Conservation (phyloP, 2,329 filamentous ascomycete genomes). For the Ophiostoma ulmi region DNA sequence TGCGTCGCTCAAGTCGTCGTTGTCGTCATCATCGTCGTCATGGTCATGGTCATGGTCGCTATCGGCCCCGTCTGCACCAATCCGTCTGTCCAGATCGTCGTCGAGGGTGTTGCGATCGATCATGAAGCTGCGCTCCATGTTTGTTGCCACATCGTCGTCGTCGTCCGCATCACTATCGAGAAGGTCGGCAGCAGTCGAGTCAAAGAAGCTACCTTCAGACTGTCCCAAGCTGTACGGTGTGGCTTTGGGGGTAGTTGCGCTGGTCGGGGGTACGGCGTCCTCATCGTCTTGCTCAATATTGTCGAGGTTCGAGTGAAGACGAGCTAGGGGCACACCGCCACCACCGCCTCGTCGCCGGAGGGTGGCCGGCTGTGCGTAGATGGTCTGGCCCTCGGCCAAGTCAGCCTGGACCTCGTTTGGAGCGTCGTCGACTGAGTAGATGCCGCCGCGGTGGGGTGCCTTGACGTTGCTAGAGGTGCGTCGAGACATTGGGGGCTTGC, state of each 20-base stretch:
- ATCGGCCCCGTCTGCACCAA: conserved; percentile 35
- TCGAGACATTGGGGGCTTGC: conserved; percentile 68
- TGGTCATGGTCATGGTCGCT: conserved; percentile 37
- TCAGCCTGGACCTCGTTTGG: conserved; percentile 72
- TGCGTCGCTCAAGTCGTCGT: conserved; percentile 77
- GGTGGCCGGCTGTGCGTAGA: conserved; percentile 26
- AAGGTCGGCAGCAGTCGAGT: background rate
- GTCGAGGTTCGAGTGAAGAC: conserved; percentile 33
- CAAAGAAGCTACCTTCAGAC: conserved; percentile 16
- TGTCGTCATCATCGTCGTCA: conserved; percentile 51
- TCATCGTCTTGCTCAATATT: conserved; percentile 30
- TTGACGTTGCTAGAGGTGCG: conserved; percentile 66
- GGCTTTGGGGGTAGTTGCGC: conserved; percentile 4
- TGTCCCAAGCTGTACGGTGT: conserved; percentile 16
- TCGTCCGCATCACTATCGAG: conserved; percentile 14
- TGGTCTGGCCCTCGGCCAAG: conserved; percentile 45
- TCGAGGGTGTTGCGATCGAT: conserved; percentile 28
- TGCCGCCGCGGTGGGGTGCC: conserved; percentile 71
- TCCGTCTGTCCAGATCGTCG: conserved; percentile 38
- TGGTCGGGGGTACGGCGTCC: conserved; percentile 21
- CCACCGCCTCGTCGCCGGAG: conserved; percentile 20
- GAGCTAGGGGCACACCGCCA: conserved; percentile 26
- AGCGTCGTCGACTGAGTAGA: conserved; percentile 91
- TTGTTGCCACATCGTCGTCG: conserved; percentile 18
- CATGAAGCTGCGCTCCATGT: conserved; percentile 19